Conservation (phyloP, 2,329 filamentous ascomycete species). For the Talaromyces amestolkiae region DNA sequence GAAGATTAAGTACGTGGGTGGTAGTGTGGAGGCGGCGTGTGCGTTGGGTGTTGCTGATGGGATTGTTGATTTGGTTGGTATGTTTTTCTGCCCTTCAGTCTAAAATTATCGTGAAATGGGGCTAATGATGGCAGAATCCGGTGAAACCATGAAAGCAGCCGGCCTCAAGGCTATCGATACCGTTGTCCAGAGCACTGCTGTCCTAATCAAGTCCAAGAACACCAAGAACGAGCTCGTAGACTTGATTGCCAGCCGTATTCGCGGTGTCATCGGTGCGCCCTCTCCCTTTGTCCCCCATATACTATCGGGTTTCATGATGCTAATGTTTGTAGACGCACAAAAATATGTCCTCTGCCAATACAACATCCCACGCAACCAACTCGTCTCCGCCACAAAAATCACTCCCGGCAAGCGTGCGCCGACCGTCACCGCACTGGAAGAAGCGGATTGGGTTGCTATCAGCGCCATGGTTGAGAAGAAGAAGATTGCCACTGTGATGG, state of each 20-base stretch:
- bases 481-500: conserved; percentile 81
- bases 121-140: conserved; percentile 66
- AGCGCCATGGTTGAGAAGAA: conserved; percentile 91
- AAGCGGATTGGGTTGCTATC: conserved; percentile 90
- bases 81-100: background rate
- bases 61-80: conserved; percentile 94
- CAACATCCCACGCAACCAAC: conserved; percentile 73
- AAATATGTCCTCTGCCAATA: conserved; percentile 94
- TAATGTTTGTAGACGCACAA: conserved; percentile 63
- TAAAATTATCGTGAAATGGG: background rate
- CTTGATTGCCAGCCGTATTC: conserved; percentile 80
- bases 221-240: conserved; percentile 80
- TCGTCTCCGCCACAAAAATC: conserved; percentile 68
- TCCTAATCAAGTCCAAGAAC: conserved; percentile 85
- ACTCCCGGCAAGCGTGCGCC: conserved; percentile 93
- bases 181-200: conserved; percentile 80
- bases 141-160: conserved; percentile 95
- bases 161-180: conserved; percentile 93
- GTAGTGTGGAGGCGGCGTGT: conserved; percentile 95
- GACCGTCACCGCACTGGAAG: conserved; percentile 84
- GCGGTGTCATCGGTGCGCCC: conserved; percentile 77
- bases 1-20: conserved; percentile 89
- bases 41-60: conserved; percentile 93
- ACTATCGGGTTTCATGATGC: no score
- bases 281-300: background rate